Evolutionary conservation across 345 rosid genomes (phyloP), one percentile per base, ranked within the genome.

Genomic region (Dipteronia dyeriana): DNA sequence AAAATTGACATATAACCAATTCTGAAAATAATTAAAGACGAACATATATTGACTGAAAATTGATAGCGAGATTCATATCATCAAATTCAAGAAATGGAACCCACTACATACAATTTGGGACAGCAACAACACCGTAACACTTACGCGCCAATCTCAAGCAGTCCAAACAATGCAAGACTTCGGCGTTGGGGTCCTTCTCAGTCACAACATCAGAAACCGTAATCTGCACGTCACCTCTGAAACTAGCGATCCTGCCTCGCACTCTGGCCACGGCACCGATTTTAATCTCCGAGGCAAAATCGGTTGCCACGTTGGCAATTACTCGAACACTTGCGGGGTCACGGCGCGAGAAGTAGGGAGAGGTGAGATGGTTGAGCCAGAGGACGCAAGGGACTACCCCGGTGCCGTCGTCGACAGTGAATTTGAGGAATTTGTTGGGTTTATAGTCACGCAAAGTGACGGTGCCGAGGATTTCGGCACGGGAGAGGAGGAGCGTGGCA

Each of bases 171-270:
- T 93, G 94, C 78, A 95, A 80, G 62, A 89, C 84, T 86, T 95
- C 94, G n/a, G 79, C 83, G 74, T 93, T 93, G 1, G 97, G 98
- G 74, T 95, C 97, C 74, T 88, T 88, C 90, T 93, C 97, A 7
- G 79, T 67, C 43, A 85, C 90, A 65, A 86, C 88, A 72, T 85
- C 91, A 5, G 89, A 83, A 8, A 83, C 93, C 2, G 94, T 88
- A 67, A 93, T 82, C 92, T 90, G 98, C 72, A 90, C 77, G 57
- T 16, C 76, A 51, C 90, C 95, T 75, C 96, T 81, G 76, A 86
- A 90, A 43, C 78, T 77, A 20, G 85, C 74, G 26, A 95, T 81
- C 81, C 91, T 87, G 11, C 99, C 97, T 14, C 98, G 84, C 38
- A 93, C 92, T 57, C 98, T 84, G 19, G 85, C 87, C 3, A 92